phyloP scores from a whole-genome alignment of 768 basidiomycete species.

The Mycena albidolilacea region DNA sequence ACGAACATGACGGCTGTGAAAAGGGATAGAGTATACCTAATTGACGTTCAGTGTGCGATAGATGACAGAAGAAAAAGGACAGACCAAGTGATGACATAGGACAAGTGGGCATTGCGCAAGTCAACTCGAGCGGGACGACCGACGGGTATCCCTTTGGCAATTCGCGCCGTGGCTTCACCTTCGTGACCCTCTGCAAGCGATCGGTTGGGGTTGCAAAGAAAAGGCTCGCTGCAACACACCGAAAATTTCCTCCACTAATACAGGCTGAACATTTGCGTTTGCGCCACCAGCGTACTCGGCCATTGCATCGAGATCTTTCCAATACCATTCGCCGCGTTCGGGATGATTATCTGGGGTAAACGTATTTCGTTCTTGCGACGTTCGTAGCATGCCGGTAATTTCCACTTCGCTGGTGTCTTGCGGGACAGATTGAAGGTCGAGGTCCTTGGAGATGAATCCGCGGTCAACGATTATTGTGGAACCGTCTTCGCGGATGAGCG shows the following conservation, averaged over 20 bases:
- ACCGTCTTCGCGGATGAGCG: constrained; percentile 83
- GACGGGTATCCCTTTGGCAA: constrained; percentile 85
- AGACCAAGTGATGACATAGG: constrained; percentile 96
- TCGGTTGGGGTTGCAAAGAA: not conserved
- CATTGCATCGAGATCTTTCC: constrained; percentile 89
- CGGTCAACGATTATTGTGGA: constrained; percentile 93
- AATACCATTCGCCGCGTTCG: constrained; percentile 89
- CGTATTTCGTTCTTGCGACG: constrained; percentile 76
- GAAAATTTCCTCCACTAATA: constrained; percentile 93
- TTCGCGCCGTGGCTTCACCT: constrained; percentile 73
- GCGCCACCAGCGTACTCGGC: constrained; percentile 83
- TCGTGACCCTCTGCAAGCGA: constrained; percentile 81
- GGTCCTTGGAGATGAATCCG: constrained; percentile 85
- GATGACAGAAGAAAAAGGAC: constrained; percentile 8
- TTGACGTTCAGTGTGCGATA: not conserved
- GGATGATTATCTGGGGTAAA: constrained; percentile 95
- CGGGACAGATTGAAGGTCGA: constrained; percentile 47
- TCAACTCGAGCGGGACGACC: constrained; percentile 89
- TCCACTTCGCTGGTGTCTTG: constrained; percentile 73
- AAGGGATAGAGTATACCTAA: constrained; percentile 91
- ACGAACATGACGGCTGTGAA: constrained; percentile 89
- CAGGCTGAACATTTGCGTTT: constrained; percentile 82
- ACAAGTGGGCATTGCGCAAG: constrained; percentile 93
- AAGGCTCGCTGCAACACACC: constrained; percentile 62
- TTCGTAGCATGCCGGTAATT: constrained; percentile 90